phyloP scores from a whole-genome alignment of 495 filamentous ascomycete genomes.

The Penicillium steckii region DNA sequence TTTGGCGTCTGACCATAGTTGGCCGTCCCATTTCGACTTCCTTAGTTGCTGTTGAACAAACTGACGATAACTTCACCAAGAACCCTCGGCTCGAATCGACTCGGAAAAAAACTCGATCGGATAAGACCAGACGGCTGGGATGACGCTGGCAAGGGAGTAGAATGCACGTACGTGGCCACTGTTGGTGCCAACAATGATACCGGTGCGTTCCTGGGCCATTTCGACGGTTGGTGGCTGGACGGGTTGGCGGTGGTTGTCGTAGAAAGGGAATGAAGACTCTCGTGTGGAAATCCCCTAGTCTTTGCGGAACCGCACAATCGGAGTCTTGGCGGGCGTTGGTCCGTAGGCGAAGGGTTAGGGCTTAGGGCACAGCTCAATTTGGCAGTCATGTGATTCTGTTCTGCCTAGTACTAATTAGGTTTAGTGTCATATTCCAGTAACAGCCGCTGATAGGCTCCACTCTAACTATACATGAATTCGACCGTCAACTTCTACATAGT shows the following conservation, averaged over 20 bases:
- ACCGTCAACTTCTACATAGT: too few relatives aligned
- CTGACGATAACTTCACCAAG: conserved; percentile 6
- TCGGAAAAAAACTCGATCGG: conserved; percentile 14
- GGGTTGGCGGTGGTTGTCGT: conserved; percentile 49
- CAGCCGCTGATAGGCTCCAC: too few relatives aligned
- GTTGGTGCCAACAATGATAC: conserved; percentile 81
- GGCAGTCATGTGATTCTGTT: too few relatives aligned
- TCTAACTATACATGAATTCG: too few relatives aligned
- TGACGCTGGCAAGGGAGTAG: conserved; percentile 7
- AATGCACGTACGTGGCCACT: conserved; percentile 76
- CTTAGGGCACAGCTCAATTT: too few relatives aligned
- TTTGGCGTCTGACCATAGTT: background rate
- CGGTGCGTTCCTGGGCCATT: conserved; percentile 67
- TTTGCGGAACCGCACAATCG: conserved; percentile 32
- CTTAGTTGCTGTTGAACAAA: background rate
- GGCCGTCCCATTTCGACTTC: background rate
- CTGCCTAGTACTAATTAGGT: too few relatives aligned
- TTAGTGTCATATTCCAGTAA: too few relatives aligned
- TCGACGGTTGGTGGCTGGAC: conserved; percentile 43
- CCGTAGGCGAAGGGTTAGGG: conserved; percentile 39
- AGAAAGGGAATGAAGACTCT: conserved; percentile 31
- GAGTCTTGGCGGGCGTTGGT: conserved; percentile 33
- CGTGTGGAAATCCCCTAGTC: conserved; percentile 39
- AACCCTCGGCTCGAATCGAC: conserved; percentile 16
- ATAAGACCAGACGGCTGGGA: conserved; percentile 18